phyloP scores from a whole-genome alignment of 2,329 filamentous ascomycete genomes.

The Metarhizium sp. region DNA sequence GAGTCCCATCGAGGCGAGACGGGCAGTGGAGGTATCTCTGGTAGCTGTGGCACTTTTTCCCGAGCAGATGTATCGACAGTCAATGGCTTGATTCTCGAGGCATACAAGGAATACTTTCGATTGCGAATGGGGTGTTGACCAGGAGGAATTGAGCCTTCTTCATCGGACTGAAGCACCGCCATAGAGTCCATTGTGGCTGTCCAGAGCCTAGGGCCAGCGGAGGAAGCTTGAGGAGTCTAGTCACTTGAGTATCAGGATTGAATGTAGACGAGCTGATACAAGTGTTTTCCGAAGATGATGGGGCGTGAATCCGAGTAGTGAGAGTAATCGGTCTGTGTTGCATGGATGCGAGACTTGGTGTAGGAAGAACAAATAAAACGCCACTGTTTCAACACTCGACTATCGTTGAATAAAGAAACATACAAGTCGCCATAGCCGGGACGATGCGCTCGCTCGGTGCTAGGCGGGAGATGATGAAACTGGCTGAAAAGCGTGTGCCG shows the following conservation, averaged over 20 bases:
- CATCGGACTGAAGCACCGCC: slow-evolving; percentile 9
- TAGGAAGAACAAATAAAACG: neutral
- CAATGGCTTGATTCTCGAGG: slow-evolving; percentile 13
- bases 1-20: slow-evolving; percentile 37
- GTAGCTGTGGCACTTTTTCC: slow-evolving; percentile 8
- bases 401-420: neutral
- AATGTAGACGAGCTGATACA: neutral
- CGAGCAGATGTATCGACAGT: neutral
- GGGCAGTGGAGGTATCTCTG: slow-evolving; percentile 25
- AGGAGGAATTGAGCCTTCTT: slow-evolving; percentile 5
- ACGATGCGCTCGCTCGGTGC: neutral
- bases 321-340: neutral
- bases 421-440: neutral
- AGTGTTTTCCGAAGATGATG: neutral
- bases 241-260: neutral
- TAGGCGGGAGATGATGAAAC: neutral
- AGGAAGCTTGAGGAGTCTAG: neutral
- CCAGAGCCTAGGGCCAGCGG: slow-evolving; percentile 11
- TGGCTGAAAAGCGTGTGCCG: neutral
- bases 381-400: neutral
- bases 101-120: slow-evolving; percentile 14
- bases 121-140: slow-evolving; percentile 8
- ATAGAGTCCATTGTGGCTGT: slow-evolving; percentile 12
- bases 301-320: neutral
- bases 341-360: neutral